Conservation (phyloP, 352 stramenopile species). For the Pythium brachiatum region DNA sequence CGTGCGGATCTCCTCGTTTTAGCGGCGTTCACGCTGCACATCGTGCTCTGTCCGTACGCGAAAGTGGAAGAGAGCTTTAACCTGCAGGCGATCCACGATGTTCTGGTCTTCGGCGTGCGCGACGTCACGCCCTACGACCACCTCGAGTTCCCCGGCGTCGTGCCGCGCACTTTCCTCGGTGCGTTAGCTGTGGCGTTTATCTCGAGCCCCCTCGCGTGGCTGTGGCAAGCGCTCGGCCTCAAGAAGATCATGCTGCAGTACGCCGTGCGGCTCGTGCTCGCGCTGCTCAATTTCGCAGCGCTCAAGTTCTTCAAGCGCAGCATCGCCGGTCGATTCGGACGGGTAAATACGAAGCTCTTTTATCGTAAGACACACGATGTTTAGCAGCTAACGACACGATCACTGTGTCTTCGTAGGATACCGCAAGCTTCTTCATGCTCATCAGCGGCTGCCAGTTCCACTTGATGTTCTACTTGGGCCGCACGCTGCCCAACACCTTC, state of each 20-base stretch:
- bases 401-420: conserved; percentile 29
- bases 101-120: conserved; percentile 75
- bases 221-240: conserved; percentile 11
- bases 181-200: conserved; percentile 61
- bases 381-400: no score
- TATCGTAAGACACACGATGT: no score
- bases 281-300: conserved; percentile 49
- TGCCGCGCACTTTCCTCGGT: conserved; percentile 96
- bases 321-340: conserved; percentile 52
- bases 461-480: conserved; percentile 96
- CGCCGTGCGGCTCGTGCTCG: conserved; percentile 57
- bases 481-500: conserved; percentile 97
- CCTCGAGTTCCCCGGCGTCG: conserved; percentile 96
- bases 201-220: conserved; percentile 41
- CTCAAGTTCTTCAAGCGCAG: conserved; percentile 64
- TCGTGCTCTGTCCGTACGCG: conserved; percentile 62
- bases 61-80: conserved; percentile 99
- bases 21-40: conserved; percentile 38
- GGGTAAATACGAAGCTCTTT: no score
- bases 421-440: conserved; percentile 76
- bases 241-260: conserved; percentile 62
- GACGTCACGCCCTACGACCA: conserved; percentile 92
- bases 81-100: conserved; percentile 97
- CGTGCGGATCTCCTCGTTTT: conserved; percentile 38
- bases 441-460: conserved; percentile 95